Conservation (phyloP, 192 early-diverging fungal species). For the Coemansia aciculifera region DNA sequence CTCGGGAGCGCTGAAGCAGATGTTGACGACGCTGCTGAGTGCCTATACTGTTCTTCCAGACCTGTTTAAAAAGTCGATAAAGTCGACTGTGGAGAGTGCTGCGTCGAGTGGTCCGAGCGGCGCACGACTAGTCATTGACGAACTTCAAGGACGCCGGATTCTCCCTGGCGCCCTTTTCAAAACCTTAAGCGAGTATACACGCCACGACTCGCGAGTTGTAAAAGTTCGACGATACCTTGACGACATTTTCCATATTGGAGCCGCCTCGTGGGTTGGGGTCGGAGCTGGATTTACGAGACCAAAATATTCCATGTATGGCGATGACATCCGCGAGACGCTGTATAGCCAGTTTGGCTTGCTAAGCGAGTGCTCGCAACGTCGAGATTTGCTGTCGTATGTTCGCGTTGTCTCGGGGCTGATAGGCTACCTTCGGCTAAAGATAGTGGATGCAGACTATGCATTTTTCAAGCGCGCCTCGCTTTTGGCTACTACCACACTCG, state of each 20-base stretch:
- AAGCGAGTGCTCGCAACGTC: neutral
- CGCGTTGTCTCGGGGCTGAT: constrained; percentile 33
- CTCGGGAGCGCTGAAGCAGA: constrained; percentile 4
- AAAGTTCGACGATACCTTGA: constrained; percentile 22
- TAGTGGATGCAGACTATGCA: constrained; percentile 13
- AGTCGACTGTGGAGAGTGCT: constrained; percentile 17
- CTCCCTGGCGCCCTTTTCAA: constrained; percentile 42
- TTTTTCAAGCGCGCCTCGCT: constrained; percentile 21
- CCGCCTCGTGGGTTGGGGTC: constrained; percentile 33
- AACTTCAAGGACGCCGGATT: constrained; percentile 19
- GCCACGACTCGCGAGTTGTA: neutral
- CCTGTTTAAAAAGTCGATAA: constrained; percentile 36
- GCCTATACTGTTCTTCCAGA: constrained; percentile 32
- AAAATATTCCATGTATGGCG: constrained; percentile 31
- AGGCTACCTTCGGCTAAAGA: constrained; percentile 35
- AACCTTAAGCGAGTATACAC: constrained; percentile 13
- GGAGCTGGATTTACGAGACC: constrained; percentile 9
- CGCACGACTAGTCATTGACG: constrained; percentile 16
- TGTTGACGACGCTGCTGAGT: constrained; percentile 11
- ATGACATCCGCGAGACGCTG: constrained; percentile 20
- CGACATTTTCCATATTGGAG: constrained; percentile 20
- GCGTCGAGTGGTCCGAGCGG: neutral
- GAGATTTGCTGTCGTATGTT: constrained; percentile 11
- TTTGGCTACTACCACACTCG: neutral
- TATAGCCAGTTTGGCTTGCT: constrained; percentile 13